Evolutionary conservation across 2,329 filamentous ascomycete genomes (phyloP), one percentile per base, ranked within the genome.

Genomic region (Colletotrichum incanum): DNA sequence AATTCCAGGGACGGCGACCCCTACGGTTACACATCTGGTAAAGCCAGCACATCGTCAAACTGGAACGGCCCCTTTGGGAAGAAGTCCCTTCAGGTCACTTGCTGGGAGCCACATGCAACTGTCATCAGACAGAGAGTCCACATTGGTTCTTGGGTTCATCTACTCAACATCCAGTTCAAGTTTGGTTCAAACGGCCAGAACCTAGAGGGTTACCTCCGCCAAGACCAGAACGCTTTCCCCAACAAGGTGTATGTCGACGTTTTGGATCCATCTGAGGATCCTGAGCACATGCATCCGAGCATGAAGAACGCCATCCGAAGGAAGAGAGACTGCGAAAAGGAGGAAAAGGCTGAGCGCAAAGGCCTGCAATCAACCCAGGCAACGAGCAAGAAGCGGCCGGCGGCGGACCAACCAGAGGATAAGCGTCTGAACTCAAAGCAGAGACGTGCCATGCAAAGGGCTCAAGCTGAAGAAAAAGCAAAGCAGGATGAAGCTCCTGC

Each of bases 1-100:
- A 76, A 73, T 26, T 74, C 80, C 3, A 75, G 43, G 50, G 86
- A 90, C 58, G 88, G 88, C 5, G 89, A 92, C 75, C 80, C 83
- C 0, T 89, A 83, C 72, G 87, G 86, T n/a, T 93, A 93, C 76
- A 82, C 82, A 72, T 62, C 74, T 62, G 78, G 75, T 31, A 76
- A 63, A 47, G 14, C 49, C 43, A 39, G 60, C 18, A 34, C 45
- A 12, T 41, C 31, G 4, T 18, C 28, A 18, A 79, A 82, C n/a
- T 97, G 93, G 93, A 83, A 84, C 2, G 94, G 95, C 0, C 95
- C 95, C 0, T 92, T 85, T 75, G 95, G 95, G 2, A 91, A 91
- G 77, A 85, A 89, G 77, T 92, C 91, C 1, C 84, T 98, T 64
- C 91, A 92, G 76, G 82, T 98, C 31, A 93, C 90, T 37, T 86